Conservation (phyloP, 2,329 filamentous ascomycete species). For the Colletotrichum sp. region DNA sequence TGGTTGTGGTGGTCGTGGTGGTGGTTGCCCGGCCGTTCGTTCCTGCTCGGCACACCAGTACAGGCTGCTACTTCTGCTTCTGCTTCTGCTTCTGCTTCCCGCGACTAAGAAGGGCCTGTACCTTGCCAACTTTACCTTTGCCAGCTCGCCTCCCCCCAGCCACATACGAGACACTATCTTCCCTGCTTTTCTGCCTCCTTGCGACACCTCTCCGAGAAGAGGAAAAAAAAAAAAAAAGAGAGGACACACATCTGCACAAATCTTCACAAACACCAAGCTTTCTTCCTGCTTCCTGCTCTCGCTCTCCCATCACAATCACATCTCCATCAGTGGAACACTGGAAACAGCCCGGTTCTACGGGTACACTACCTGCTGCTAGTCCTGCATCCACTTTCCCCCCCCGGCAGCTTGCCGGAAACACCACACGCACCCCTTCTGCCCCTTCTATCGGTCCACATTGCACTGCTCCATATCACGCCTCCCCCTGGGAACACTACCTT, state of each 20-base stretch:
- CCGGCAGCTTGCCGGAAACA: constrained; percentile 10
- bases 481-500: constrained; percentile 17
- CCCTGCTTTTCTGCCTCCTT: constrained; percentile 29
- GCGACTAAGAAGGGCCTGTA: neutral
- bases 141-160: constrained; percentile 22
- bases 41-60: neutral
- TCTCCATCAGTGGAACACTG: constrained; percentile 10
- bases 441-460: constrained; percentile 12
- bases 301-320: neutral
- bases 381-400: constrained; percentile 14
- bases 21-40: constrained; percentile 12
- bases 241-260: neutral
- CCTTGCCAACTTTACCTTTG: neutral
- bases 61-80: neutral
- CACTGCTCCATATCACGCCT: constrained; percentile 10
- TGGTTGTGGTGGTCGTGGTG: neutral
- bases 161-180: constrained; percentile 27
- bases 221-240: neutral
- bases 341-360: constrained; percentile 7
- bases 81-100: neutral
- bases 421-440: constrained; percentile 12
- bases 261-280: neutral
- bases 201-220: constrained; percentile 10
- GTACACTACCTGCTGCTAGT: constrained; percentile 6
- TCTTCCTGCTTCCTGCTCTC: neutral